Evolutionary conservation across 1,284 basidiomycete species (phyloP), one percentile per base, ranked within the genome.

Genomic region (Cystobasidiaceae sp.): DNA sequence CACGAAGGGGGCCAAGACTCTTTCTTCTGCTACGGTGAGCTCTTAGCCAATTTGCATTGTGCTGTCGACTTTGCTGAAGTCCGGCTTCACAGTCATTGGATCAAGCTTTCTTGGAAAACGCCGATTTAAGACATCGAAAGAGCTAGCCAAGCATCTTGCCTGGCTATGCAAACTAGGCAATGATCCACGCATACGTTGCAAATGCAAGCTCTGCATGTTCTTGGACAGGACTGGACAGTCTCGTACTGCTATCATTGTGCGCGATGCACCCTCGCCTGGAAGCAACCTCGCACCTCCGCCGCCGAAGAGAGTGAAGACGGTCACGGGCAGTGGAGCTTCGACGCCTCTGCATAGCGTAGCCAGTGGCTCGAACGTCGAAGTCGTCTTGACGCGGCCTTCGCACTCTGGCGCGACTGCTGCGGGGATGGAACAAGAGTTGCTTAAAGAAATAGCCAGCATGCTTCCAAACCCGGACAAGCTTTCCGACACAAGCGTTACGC

Each of bases 111-210:
- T 56, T 11, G 51, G 52, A 19, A 45, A 23, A 0, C 51, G 51
- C 17, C 15, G 37, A 13, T 64, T 55, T 23, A 64, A 46, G 25
- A 64, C 61, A 27, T 39, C 52, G 11, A 64, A 64, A 30, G 61
- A 64, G 21, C 56, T 55, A 17, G 32, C 34, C 39, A 64, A 64
- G 23, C 61, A 64, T 28, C 15, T 64, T 3, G 41, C 27, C n/a
- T 64, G 61, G 61, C 61, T 64, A 4, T 64, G 61, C 41, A 49
- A 25, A 3, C 41, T 48, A 13, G 46, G 61, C 8, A 30, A 64
- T 23, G 51, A 55, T n/a, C 27, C 32, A 27, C 39, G 21, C 30
- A 25, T 45, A 15, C 37, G 23, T 8, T 64, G 61, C 33, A 32
- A 28, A 13, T 64, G 61, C 52, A 45, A 37, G 30, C 52, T 46